A percentile compares a stretch with the other conserved stretches of the same genome.
Conservation (phyloP, 345 rosid genomes). For the Corymbia maculata region DNA sequence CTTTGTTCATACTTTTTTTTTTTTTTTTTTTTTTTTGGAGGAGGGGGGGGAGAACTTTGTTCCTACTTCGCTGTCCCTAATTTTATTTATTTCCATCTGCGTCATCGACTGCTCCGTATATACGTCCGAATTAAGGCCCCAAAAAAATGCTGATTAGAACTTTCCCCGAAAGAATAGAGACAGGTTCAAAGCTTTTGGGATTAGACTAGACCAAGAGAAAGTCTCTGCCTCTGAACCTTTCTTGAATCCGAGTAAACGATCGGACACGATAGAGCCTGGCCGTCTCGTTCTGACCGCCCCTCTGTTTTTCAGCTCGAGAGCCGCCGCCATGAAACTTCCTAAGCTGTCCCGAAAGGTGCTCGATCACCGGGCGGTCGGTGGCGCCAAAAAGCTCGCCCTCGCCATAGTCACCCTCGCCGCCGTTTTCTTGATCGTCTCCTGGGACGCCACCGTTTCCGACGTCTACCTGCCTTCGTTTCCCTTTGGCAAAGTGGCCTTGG, state of each 20-base stretch:
- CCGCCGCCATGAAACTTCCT: background rate
- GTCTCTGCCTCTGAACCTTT: background rate
- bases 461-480: slow-evolving; percentile 3
- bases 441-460: slow-evolving; percentile 14
- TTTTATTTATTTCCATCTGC: background rate
- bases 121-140: background rate
- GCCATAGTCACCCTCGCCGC: slow-evolving; percentile 8
- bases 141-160: background rate
- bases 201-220: background rate
- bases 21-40: too few relatives aligned
- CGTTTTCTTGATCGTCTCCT: slow-evolving; percentile 24
- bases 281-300: background rate
- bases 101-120: background rate
- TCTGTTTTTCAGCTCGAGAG: background rate
- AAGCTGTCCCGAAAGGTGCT: background rate
- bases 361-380: slow-evolving; percentile 1
- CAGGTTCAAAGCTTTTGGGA: background rate
- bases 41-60: background rate
- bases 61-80: background rate
- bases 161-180: background rate
- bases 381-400: background rate
- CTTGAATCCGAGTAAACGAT: background rate
- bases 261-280: background rate
- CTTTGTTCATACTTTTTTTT: background rate
- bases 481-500: background rate